phyloP scores from a whole-genome alignment of 192 early-diverging fungal genomes.

The Linnemannia zychae region DNA sequence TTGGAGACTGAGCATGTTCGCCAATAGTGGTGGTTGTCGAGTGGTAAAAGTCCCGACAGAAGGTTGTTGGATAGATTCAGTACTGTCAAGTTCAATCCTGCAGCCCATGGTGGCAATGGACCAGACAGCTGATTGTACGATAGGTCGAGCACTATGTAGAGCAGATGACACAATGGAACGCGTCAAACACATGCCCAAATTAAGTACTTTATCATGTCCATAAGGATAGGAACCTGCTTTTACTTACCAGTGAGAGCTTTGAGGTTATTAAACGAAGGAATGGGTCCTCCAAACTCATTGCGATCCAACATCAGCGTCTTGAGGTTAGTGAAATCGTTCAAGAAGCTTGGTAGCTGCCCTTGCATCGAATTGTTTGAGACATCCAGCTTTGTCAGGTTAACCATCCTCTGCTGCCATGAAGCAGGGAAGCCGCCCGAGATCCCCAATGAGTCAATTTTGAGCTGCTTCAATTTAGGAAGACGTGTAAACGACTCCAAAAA shows the following conservation, averaged over 20 bases:
- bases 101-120: conserved; percentile 35
- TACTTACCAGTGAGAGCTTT: conserved; percentile 21
- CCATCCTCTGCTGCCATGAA: conserved; percentile 47
- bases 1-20: conserved; percentile 39
- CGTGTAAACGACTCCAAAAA: conserved; percentile 32
- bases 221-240: no score
- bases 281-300: conserved; percentile 53
- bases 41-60: conserved; percentile 32
- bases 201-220: background rate
- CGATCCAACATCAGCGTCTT: conserved; percentile 46
- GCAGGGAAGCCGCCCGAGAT: conserved; percentile 32
- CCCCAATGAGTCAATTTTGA: conserved; percentile 42
- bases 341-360: conserved; percentile 26
- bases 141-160: conserved; percentile 29
- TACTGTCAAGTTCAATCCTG: conserved; percentile 43
- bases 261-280: conserved; percentile 18
- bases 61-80: conserved; percentile 51
- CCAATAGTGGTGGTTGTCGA: conserved; percentile 44
- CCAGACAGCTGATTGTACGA: conserved; percentile 51
- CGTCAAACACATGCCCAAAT: background rate
- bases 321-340: conserved; percentile 27
- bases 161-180: background rate
- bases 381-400: conserved; percentile 48
- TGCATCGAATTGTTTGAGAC: conserved; percentile 54
- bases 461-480: conserved; percentile 30